Conservation (phyloP, 169 alveolate species). For the Eimeria necatrix region DNA sequence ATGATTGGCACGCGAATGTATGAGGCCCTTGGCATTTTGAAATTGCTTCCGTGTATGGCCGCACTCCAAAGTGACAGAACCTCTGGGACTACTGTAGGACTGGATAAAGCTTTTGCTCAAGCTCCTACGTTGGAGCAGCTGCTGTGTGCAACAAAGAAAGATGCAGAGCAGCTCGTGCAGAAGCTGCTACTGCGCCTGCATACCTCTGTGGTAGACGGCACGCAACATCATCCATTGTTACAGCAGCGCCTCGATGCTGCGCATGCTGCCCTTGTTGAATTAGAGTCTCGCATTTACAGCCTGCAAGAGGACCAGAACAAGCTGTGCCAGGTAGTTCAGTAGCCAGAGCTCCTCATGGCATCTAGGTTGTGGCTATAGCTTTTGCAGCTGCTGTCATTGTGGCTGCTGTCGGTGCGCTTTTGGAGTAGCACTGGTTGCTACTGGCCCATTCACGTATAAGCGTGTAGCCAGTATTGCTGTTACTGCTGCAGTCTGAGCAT, state of each 20-base stretch:
- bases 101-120: not conserved
- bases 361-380: not conserved
- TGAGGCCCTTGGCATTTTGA: constrained; percentile 45
- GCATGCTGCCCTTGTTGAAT: constrained; percentile 54
- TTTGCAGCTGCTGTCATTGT: not conserved
- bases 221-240: constrained; percentile 5
- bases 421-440: not conserved
- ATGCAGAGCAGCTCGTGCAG: constrained; percentile 43
- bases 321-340: constrained; percentile 45
- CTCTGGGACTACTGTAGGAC: constrained; percentile 5
- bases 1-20: constrained; percentile 10
- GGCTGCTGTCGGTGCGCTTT: not conserved
- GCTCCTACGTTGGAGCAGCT: constrained; percentile 67
- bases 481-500: constrained; percentile 63
- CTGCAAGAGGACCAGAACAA: constrained; percentile 69
- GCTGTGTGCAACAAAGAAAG: constrained; percentile 52
- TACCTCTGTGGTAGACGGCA: not conserved
- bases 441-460: not conserved
- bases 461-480: not conserved
- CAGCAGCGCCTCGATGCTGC: constrained; percentile 74
- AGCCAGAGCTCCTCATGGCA: not conserved
- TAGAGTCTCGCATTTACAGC: constrained; percentile 30
- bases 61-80: not conserved
- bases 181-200: constrained; percentile 64
- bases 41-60: not conserved